Evolutionary conservation across 148 eudicot genomes (phyloP), one percentile per base, ranked within the genome.

Genomic region (Rhododendron henanense): DNA sequence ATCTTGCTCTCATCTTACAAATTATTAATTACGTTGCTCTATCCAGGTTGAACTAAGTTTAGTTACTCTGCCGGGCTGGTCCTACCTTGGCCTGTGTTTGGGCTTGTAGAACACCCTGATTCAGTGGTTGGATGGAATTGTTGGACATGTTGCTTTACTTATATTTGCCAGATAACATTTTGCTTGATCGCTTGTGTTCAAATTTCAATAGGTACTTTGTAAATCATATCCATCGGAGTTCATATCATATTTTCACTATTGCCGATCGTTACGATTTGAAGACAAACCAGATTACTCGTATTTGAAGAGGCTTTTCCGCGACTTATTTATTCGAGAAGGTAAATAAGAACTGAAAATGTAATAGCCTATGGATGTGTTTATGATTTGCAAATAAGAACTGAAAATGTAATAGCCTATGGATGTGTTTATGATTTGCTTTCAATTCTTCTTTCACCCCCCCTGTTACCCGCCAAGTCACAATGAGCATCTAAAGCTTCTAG

Each of bases 241-340:
- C 88, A 92, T 93, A 89, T 97, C 99, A 35, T 97, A 95, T 87
- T 97, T 97, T 83, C 96, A 94, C 88, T 97, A 95, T 83, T 94
- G 98, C 85, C 93, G 99, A 82, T 94, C 98, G 31, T 89, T 97
- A 86, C 91, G 98, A 78, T 97, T 97, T 75, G 99, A 97, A 89
- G 99, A 95, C 91, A 97, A 95, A 87, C 99, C 99, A 50, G 98
- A 97, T 87, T 97, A 97, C 88, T 91, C 98, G 39, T 97, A 97
- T 88, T 83, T 97, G 80, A 97, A 97, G 93, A 92, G 98, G 92
- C 98, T 97, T 88, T 97, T 97, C 88, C 88, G 99, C 28, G 99
- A 97, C 88, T 89, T 97, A 74, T 95, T 95, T 90, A 94, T 94
- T 87, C 93, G 99, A 63, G 99, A 97, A 95, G 98, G 99, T 95